These are phyloP conservation scores for Nemophila menziesii DNA, from an alignment of 257 asterid genomes.

Conservation along the genomic window DNA sequence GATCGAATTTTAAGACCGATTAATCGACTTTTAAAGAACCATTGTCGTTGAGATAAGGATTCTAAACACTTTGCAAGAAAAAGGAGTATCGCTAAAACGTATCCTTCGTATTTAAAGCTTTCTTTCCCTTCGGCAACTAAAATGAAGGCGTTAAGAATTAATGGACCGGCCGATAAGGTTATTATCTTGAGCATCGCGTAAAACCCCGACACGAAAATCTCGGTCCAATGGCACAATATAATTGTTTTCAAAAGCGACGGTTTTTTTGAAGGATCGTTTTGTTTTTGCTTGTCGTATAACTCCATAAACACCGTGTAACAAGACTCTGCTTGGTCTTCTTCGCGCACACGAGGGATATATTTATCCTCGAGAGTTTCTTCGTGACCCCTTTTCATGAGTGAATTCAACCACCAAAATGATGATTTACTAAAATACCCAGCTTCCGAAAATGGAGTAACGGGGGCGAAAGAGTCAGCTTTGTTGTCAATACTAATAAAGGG, in stretches of 20 bases:
- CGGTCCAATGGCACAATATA: conserved; percentile 47
- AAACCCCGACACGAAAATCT: conserved; percentile 55
- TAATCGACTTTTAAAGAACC: conserved; percentile 72
- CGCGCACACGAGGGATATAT: conserved; percentile 61
- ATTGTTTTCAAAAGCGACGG: conserved; percentile 54
- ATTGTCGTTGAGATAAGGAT: conserved; percentile 75
- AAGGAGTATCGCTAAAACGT: conserved; percentile 41
- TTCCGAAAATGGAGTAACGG: conserved; percentile 41
- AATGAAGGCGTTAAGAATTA: conserved; percentile 75
- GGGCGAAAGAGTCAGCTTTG: conserved; percentile 16
- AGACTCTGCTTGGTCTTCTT: conserved; percentile 61
- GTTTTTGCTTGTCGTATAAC: conserved; percentile 27
- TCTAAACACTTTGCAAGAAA: conserved; percentile 59
- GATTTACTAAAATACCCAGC: conserved; percentile 42
- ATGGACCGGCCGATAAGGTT: conserved; percentile 69
- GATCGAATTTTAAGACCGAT: conserved; percentile 66
- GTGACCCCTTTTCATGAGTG: conserved; percentile 64
- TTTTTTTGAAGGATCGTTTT: conserved; percentile 21
- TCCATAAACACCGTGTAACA: conserved; percentile 49
- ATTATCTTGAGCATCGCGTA: conserved; percentile 59
- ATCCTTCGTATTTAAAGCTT: conserved; percentile 48
- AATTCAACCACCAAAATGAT: conserved; percentile 90
- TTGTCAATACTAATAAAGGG: conserved; percentile 36
- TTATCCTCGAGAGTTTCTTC: conserved; percentile 62
- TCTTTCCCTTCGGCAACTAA: conserved; percentile 64